A percentile compares a stretch with the other conserved stretches of the same genome.
These are phyloP conservation scores for Pythium vanterpoolii DNA, from an alignment of 352 stramenopile species.

Conservation along the genomic window DNA sequence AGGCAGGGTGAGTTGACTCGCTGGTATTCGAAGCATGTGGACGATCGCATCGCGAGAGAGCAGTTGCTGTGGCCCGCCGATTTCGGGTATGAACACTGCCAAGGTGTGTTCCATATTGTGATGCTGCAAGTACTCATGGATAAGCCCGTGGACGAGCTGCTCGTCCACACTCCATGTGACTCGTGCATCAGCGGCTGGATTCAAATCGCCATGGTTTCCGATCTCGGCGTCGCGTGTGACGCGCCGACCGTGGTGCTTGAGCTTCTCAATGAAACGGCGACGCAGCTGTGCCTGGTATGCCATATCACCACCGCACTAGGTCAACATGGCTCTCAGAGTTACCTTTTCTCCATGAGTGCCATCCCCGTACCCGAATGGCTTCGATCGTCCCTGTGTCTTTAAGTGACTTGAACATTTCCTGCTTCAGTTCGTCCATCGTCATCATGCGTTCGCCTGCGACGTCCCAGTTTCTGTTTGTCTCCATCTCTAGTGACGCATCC, in stretches of 20 bases:
- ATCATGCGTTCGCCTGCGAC: slow-evolving; percentile 28
- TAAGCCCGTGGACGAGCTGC: slow-evolving; percentile 54
- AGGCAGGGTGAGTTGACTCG: slow-evolving; percentile 4
- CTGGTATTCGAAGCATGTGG: slow-evolving; percentile 27
- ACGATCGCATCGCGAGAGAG: slow-evolving; percentile 39
- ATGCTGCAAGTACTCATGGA: slow-evolving; percentile 51
- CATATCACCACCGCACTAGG: not conserved
- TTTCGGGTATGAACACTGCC: slow-evolving; percentile 69
- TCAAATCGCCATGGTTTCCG: too few relatives aligned
- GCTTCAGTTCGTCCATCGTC: slow-evolving; percentile 62
- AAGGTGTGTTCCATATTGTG: slow-evolving; percentile 55
- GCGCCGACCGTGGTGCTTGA: slow-evolving; percentile 38
- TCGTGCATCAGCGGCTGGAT: slow-evolving; percentile 5
- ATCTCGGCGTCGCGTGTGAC: slow-evolving; percentile 2
- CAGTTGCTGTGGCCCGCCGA: slow-evolving; percentile 43
- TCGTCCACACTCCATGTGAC: slow-evolving; percentile 32
- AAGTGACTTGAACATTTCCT: slow-evolving; percentile 70
- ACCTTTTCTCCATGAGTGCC: not conserved
- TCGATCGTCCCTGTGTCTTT: slow-evolving; percentile 61
- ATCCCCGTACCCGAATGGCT: slow-evolving; percentile 42
- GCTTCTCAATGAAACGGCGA: slow-evolving; percentile 68
- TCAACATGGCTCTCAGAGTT: too few relatives aligned
- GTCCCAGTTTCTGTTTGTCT: not conserved
- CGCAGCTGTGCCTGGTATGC: slow-evolving; percentile 67
- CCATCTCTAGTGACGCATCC: not conserved